These are phyloP conservation scores for Fusarium phyllophilum DNA, from an alignment of 2,329 filamentous ascomycete genomes.

Conservation along the genomic window DNA sequence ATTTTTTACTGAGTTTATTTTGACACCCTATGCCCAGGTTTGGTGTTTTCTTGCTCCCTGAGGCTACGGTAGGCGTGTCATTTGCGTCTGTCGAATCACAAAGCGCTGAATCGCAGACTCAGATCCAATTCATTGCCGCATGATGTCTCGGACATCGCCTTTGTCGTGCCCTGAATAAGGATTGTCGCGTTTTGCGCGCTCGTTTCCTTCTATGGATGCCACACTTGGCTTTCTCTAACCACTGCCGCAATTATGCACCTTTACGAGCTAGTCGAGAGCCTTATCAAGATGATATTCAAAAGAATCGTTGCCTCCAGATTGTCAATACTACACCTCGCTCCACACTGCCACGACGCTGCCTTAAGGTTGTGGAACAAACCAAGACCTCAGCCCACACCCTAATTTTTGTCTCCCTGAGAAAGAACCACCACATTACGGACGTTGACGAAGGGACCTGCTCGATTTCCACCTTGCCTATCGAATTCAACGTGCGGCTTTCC, in stretches of 20 bases:
- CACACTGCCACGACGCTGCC: slow-evolving; percentile 27
- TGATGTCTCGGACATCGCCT: slow-evolving; percentile 1
- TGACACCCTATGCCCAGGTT: no score
- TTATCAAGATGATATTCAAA: slow-evolving; percentile 12
- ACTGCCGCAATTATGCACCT: not conserved
- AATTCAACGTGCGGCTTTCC: not conserved
- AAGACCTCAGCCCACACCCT: slow-evolving; percentile 14
- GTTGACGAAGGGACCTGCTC: not conserved
- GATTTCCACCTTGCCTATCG: not conserved
- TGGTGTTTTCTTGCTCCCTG: no score
- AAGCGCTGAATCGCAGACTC: slow-evolving; percentile 5
- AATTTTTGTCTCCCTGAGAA: slow-evolving; percentile 11
- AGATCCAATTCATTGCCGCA: slow-evolving; percentile 14
- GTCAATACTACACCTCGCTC: slow-evolving; percentile 11
- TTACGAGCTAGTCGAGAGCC: slow-evolving; percentile 8
- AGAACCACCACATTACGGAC: not conserved
- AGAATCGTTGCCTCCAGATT: slow-evolving; percentile 9
- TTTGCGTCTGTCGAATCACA: slow-evolving; percentile 27
- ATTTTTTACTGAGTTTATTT: no score
- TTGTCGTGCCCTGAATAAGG: not conserved
- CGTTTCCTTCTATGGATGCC: not conserved
- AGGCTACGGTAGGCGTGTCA: slow-evolving; percentile 14
- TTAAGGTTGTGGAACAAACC: slow-evolving; percentile 30
- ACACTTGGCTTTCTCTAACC: not conserved
- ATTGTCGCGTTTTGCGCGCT: slow-evolving; percentile 3